phyloP scores from a whole-genome alignment of 2,329 filamentous ascomycete species.

The Fusarium nematophilum region DNA sequence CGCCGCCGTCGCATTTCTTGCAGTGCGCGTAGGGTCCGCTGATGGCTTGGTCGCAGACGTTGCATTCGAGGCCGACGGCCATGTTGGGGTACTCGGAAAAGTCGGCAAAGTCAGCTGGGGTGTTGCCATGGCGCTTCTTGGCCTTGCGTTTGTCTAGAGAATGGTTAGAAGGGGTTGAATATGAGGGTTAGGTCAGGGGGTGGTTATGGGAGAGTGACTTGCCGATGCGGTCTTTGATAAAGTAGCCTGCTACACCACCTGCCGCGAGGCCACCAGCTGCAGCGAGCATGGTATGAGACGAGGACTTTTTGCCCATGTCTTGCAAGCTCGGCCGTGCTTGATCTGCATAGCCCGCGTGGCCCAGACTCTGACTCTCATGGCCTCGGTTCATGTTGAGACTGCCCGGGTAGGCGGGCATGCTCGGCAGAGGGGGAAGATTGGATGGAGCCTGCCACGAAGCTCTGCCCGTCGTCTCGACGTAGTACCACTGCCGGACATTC shows the following conservation, averaged over 20 bases:
- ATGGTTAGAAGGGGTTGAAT: too few species aligned
- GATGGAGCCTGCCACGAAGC: conserved; percentile 15
- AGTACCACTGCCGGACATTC: conserved; percentile 25
- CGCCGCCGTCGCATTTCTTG: conserved; percentile 27
- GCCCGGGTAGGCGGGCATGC: conserved; percentile 21
- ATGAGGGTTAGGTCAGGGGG: not conserved
- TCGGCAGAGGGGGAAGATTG: conserved; percentile 1
- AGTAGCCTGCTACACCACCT: conserved; percentile 29
- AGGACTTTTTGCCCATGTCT: conserved; percentile 5
- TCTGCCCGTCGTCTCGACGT: conserved; percentile 24
- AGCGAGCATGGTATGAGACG: not conserved
- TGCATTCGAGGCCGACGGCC: conserved; percentile 4
- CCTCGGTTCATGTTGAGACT: not conserved
- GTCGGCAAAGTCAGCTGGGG: conserved; percentile 15
- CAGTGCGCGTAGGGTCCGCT: conserved; percentile 32
- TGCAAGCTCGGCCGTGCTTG: not conserved
- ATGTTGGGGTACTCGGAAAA: conserved; percentile 25
- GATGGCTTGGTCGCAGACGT: conserved; percentile 25
- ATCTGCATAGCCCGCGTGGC: not conserved
- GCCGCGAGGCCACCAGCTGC: conserved; percentile 30
- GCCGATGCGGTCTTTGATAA: conserved; percentile 32
- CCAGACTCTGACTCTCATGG: not conserved
- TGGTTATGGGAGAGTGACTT: not conserved
- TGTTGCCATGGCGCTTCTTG: conserved; percentile 28
- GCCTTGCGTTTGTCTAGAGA: conserved; percentile 25